These are phyloP conservation scores for Candida wancherniae DNA, from an alignment of 805 yeast species.

Conservation along the genomic window DNA sequence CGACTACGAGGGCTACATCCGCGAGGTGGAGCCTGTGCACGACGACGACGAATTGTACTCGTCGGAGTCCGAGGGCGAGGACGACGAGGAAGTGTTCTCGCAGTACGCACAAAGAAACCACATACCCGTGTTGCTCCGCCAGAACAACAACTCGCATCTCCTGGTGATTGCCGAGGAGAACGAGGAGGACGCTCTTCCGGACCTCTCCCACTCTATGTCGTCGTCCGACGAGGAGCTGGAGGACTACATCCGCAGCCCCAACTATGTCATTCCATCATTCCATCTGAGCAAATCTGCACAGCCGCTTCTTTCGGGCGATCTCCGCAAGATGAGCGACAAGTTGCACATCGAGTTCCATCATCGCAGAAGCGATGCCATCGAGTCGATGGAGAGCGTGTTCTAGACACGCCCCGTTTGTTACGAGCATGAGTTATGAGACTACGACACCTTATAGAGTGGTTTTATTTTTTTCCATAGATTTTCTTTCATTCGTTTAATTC, in stretches of 20 bases:
- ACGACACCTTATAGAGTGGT: constrained; percentile 2
- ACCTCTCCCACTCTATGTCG: constrained; percentile 13
- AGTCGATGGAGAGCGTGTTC: constrained; percentile 38
- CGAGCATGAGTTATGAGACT: constrained; percentile 13
- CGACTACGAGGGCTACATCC: constrained; percentile 7
- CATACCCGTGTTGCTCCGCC: constrained; percentile 13
- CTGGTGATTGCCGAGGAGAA: constrained; percentile 13
- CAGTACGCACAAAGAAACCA: constrained; percentile 3
- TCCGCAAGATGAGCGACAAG: constrained; percentile 1
- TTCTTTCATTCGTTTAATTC: neutral
- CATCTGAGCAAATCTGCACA: constrained; percentile 5
- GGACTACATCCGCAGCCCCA: constrained; percentile 10
- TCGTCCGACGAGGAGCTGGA: constrained; percentile 16
- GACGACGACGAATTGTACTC: constrained; percentile 18
- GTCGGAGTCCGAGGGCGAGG: constrained; percentile 26
- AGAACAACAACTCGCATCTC: constrained; percentile 9
- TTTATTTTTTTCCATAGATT: constrained; percentile 1
- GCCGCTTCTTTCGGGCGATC: constrained; percentile 1
- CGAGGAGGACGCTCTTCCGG: constrained; percentile 14
- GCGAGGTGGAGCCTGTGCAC: constrained; percentile 11
- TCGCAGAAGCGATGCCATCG: constrained; percentile 28
- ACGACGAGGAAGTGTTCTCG: constrained; percentile 8
- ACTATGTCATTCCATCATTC: constrained; percentile 7
- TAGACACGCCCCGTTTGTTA: constrained; percentile 13
- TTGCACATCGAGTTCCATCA: constrained; percentile 12